A percentile compares a stretch with the other conserved stretches of the same genome.
phyloP scores from a whole-genome alignment of 805 yeast genomes.

The Pichia exigua region DNA sequence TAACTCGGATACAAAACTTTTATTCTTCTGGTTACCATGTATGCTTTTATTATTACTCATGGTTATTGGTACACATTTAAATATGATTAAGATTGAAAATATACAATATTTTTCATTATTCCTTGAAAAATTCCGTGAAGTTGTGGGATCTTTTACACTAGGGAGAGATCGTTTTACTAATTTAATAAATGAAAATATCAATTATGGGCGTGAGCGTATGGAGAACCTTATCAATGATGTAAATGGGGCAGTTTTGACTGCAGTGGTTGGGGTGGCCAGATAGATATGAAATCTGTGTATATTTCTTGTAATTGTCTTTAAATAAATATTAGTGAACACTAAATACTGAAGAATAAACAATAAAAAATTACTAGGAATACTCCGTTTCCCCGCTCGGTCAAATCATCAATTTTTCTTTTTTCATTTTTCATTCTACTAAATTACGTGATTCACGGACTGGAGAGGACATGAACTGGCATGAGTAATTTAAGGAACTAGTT shows the following conservation, averaged over 20 bases:
- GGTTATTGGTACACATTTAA: conserved; percentile 24
- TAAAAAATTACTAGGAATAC: too few relatives aligned
- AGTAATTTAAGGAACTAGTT: not conserved
- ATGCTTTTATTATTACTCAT: conserved; percentile 45
- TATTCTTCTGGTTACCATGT: conserved; percentile 89
- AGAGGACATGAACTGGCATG: not conserved
- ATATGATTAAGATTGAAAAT: conserved; percentile 17
- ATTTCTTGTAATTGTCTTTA: not conserved
- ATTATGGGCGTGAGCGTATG: conserved; percentile 26
- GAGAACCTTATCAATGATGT: conserved; percentile 32
- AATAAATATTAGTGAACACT: too few relatives aligned
- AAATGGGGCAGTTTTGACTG: conserved; percentile 34
- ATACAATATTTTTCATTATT: conserved; percentile 20
- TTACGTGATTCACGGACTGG: not conserved
- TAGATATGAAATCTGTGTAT: not conserved
- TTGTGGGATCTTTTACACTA: conserved; percentile 40
- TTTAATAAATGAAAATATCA: conserved; percentile 29
- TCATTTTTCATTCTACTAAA: too few relatives aligned
- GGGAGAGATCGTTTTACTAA: conserved; percentile 35
- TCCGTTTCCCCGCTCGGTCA: conserved; percentile 4
- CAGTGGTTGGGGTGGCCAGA: conserved; percentile 22
- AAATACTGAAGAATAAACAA: too few relatives aligned
- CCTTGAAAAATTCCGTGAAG: conserved; percentile 34
- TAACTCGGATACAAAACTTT: conserved; percentile 71
- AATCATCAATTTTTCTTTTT: too few relatives aligned